Evolutionary conservation across 129 eudicot genomes (phyloP), one percentile per base, ranked within the genome.

Genomic region (Lactuca sativa): DNA sequence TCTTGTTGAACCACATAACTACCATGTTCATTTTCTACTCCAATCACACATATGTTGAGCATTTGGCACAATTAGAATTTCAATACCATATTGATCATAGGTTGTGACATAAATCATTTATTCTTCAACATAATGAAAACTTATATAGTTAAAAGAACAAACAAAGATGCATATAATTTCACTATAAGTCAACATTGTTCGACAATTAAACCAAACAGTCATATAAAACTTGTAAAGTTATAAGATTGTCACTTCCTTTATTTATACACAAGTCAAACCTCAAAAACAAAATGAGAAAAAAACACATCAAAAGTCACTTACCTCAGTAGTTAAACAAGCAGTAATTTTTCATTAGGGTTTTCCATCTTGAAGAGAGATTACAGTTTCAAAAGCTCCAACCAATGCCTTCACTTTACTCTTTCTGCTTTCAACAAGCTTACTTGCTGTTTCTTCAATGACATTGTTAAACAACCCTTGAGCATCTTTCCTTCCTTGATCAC

Each of bases 351-450:
- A 54, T 44, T 73, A 44, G 14, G 84, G 82, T 81, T 82, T 85
- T 53, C 77, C 75, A 48, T 87, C 97, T 80, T 93, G 97, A 44
- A 85, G 90, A 53, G 92, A 90, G 67, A 93, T 90, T 25, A 93
- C 97, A 5, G 97, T 85, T 81, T 93, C 99, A 13, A 93, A 93
- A 80, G 99, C 99, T 40, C 99, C 95, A 76, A 93, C 99, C 85
- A 93, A 83, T 4, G 99, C 97, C 78, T 87, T 90, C 51, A 93
- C 97, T 74, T 93, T 93, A 74, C 99, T 90, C 78, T 87, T 93
- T 84, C 95, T 83, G 67, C 62, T 85, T 71, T 77, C 87, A 14
- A 80, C 90, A 38, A 93, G 99, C 68, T 90, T 90, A 70, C 90
- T 93, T 43, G 92, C 95, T 9, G 97, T 85, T 74, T 92, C 96